Base-by-base conservation (phyloP, 495 filamentous ascomycete genomes). In the Neurospora sp. region DNA sequence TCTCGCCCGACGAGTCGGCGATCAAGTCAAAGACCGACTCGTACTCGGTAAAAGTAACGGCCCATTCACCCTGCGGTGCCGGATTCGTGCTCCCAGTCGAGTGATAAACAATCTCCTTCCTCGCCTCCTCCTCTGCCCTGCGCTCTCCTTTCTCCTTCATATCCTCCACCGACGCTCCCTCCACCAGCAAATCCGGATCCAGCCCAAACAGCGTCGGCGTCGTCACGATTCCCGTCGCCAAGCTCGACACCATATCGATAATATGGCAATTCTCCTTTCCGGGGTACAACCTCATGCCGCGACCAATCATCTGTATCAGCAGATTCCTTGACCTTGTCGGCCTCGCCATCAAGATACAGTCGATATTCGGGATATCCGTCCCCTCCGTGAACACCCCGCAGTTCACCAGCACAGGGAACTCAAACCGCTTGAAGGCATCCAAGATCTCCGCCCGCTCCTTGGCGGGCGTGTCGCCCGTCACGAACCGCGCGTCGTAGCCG, bases 331-430 rank as follows among this genome's bases (percentile, higher is more conserved):
- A 98, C 71, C 89, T 88, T 10, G 96, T 99, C 4, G 96, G 96
- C 41, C 96, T 84, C 7, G 93, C 94, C 48, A 99, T 85, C 14
- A 99, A 78, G 11, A 99, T 87, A 73, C 96, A 98, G 79, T 99
- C 96, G 73, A 98, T 93, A 78, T 98, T 98, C 5, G 96, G 96
- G 20, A 98, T 96, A 78, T 99, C 96, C 11, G 96, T 99, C 18
- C 87, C 95, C 83, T 99, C 96, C 3, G 95, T 98, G 75, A 97
- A 98, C 69, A 99, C 90, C 4, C 94, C 94, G 80, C 96, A 98
- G 79, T 99, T 99, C 41, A 99, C 80, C 18, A 99, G 87, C 6
- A 99, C 92, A 0, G 93, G 93, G 72, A 90, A 98, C 72, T 95
- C 86, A n/a, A 88, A 85, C 0, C 83, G 84, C 70, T 85, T 91